Evolutionary conservation across 202 grass and related monocot species (phyloP).

Genomic region (Setaria italica): DNA sequence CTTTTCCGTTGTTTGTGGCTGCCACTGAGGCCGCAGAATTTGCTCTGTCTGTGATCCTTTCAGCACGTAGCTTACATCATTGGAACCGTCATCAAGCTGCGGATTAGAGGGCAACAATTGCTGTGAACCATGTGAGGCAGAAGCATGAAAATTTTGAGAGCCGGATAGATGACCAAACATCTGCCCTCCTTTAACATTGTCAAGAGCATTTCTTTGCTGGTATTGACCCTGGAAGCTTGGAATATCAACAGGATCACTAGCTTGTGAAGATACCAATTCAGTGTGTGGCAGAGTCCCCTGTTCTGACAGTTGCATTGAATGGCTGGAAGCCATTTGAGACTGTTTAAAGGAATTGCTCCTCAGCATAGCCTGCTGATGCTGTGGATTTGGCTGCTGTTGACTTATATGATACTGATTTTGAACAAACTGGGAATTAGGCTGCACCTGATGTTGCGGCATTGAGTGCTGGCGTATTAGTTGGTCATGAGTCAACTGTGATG

Average conservation of each 20-base stretch:
- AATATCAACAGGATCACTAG: constrained; percentile 53
- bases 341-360: constrained; percentile 74
- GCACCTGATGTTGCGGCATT: constrained; percentile 69
- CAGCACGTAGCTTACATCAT: constrained; percentile 53
- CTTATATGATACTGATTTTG: constrained; percentile 76
- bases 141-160: constrained; percentile 68
- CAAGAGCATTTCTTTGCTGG: constrained; percentile 64
- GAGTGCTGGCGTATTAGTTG: constrained; percentile 66
- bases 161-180: constrained; percentile 62
- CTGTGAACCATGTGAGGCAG: constrained; percentile 68
- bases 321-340: constrained; percentile 66
- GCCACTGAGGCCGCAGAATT: constrained; percentile 60
- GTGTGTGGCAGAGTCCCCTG: constrained; percentile 60
- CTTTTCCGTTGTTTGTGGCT: constrained; percentile 66
- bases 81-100: constrained; percentile 55
- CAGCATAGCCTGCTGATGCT: constrained; percentile 71
- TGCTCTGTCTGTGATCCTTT: constrained; percentile 64
- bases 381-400: constrained; percentile 63
- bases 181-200: constrained; percentile 75
- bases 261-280: constrained; percentile 73
- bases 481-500: constrained; percentile 64
- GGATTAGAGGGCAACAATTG: constrained; percentile 57
- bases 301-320: constrained; percentile 69
- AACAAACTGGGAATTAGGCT: constrained; percentile 66
- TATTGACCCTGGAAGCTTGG: constrained; percentile 77